Evolutionary conservation across 352 stramenopile genomes (phyloP).

Genomic region (Pythium angustatum): DNA sequence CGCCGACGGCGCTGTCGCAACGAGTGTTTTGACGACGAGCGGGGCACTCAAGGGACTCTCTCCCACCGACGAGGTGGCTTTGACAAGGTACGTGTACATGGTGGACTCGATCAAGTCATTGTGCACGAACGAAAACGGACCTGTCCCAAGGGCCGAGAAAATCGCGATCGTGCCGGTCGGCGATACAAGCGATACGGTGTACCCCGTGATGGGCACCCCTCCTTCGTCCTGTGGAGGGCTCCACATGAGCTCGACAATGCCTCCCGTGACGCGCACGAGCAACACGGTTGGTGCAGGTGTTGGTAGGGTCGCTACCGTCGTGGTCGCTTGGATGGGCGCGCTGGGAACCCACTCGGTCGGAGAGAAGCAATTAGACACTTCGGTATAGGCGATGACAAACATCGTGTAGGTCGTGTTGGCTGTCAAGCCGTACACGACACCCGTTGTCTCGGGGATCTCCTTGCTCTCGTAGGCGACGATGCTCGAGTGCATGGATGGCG

Average conservation of each 20-base stretch:
- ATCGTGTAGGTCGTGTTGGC: conserved; percentile 30
- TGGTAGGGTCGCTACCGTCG: conserved; percentile 23
- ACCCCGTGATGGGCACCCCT: conserved; percentile 27
- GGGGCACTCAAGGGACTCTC: conserved; percentile 36
- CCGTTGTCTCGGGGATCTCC: neutral
- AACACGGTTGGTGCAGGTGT: conserved; percentile 16
- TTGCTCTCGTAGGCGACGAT: conserved; percentile 55
- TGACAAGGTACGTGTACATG: conserved; percentile 45
- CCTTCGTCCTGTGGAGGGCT: conserved; percentile 23
- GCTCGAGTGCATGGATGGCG: conserved; percentile 1
- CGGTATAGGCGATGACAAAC: conserved; percentile 23
- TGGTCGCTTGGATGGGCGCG: conserved; percentile 11
- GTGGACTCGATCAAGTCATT: conserved; percentile 52
- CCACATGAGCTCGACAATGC: conserved; percentile 33
- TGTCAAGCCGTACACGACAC: conserved; percentile 28
- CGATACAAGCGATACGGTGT: conserved; percentile 18
- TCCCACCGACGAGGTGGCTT: conserved; percentile 39
- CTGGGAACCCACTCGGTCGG: conserved; percentile 15
- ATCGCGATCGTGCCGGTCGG: conserved; percentile 22
- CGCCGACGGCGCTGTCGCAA: conserved; percentile 45
- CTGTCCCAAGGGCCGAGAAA: conserved; percentile 27
- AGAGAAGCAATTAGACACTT: conserved; percentile 30
- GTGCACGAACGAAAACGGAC: conserved; percentile 38
- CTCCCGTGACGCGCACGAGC: conserved; percentile 25
- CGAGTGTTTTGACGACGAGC: conserved; percentile 38